These are phyloP conservation scores for Pythium aphanidermatum DNA, from an alignment of 352 stramenopile genomes.

Conservation along the genomic window DNA sequence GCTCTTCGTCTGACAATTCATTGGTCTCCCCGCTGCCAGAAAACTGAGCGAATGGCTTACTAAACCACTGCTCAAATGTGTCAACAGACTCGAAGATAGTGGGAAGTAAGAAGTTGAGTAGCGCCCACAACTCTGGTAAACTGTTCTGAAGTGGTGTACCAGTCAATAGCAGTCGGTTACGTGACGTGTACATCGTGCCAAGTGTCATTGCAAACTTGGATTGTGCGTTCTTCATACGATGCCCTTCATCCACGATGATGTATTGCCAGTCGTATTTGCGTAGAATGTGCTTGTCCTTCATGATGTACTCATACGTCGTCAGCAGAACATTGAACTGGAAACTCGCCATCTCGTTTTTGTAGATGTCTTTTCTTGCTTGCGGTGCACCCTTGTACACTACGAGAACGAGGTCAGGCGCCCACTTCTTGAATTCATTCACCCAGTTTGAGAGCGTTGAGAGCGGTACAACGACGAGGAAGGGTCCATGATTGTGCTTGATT, in stretches of 20 bases:
- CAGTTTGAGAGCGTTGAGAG: conserved; percentile 94
- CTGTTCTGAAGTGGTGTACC: conserved; percentile 98
- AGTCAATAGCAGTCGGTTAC: conserved; percentile 95
- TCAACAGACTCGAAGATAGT: conserved; percentile 89
- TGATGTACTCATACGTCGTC: conserved; percentile 94
- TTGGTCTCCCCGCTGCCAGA: conserved; percentile 71
- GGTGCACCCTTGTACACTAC: conserved; percentile 93
- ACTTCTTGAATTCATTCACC: conserved; percentile 93
- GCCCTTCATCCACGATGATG: conserved; percentile 93
- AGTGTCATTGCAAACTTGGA: conserved; percentile 89
- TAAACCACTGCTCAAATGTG: conserved; percentile 90
- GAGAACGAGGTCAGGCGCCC: conserved; percentile 94
- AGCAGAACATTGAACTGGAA: conserved; percentile 91
- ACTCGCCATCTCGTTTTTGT: conserved; percentile 75
- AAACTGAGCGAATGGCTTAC: conserved; percentile 82
- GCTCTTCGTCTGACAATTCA: conserved; percentile 81
- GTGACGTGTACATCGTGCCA: conserved; percentile 73
- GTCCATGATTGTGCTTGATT: conserved; percentile 86
- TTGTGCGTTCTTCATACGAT: conserved; percentile 90
- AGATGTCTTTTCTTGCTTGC: conserved; percentile 76
- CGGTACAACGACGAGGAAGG: conserved; percentile 97
- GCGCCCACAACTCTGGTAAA: conserved; percentile 90
- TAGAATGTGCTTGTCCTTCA: conserved; percentile 89
- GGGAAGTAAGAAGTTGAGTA: conserved; percentile 90
- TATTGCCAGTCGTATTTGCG: conserved; percentile 90